Base-by-base conservation (phyloP, 116 monocot species). In the Phalaenopsis hybrid region DNA sequence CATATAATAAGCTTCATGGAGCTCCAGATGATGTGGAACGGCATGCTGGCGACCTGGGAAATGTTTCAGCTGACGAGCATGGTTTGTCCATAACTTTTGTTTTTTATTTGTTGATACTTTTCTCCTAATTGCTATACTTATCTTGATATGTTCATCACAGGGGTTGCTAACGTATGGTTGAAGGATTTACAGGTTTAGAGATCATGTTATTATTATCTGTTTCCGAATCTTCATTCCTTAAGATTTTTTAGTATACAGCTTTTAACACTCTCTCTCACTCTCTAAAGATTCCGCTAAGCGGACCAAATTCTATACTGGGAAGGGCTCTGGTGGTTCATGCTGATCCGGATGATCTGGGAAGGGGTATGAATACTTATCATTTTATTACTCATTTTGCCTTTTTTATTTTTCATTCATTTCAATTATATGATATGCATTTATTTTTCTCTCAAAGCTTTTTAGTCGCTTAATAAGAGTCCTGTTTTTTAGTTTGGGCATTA, bases 41-140 rank as follows among this genome's bases (percentile, higher is more conserved):
- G 20, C 99, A 99, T 89, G 99, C 95, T 31, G 99, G 99, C 78
- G 99, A 99, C 82, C 89, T 99, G 63, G 99, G 99, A 86, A 99
- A 99, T 83, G 87, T 99, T 74, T 48, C 86, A 51, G 95, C 95
- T 65, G 81, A 87, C 44, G 58, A 88, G 79, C 88, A 95, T 82
- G 99, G 95, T 99, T 33, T 80, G 59, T 8, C 6, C 25, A 23
- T 23, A 79, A 17, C 21, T 76, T 67, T 21, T 41, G 10, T 44
- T 51, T 41, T 41, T 41, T 41, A 41, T 41, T 41, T 41, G 41
- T 41, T 31, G 12, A 15, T 25, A 52, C 17, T 69, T 81, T 77
- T 50, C 78, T 1, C 8, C 76, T 16, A 45, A 21, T 55, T 51
- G 44, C 16, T 5, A 41, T 67, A 37, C 74, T 73, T 48, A 79